phyloP scores from a whole-genome alignment of 306 rosid genomes.

The Fagus sylvatica region DNA sequence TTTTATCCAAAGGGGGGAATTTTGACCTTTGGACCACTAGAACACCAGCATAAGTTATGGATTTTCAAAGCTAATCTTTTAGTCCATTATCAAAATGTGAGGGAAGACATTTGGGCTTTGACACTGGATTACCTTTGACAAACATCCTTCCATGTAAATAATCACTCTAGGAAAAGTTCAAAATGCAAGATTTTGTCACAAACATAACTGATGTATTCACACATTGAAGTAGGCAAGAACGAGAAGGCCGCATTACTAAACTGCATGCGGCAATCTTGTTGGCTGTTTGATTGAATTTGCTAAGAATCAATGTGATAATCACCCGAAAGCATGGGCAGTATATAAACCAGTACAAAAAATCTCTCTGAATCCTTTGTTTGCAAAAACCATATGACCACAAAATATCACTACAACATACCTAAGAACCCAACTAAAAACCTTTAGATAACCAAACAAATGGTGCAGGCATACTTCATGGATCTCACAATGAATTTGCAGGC shows the following conservation, averaged over 20 bases:
- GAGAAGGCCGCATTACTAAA: too few relatives aligned
- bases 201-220: too few relatives aligned
- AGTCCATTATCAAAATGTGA: background rate
- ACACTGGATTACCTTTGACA: background rate
- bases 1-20: too few relatives aligned
- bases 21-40: too few relatives aligned
- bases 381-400: slow-evolving; percentile 28
- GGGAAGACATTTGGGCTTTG: background rate
- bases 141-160: too few relatives aligned
- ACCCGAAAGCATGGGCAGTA: too few relatives aligned
- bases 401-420: slow-evolving; percentile 30
- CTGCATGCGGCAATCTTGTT: background rate
- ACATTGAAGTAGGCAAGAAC: too few relatives aligned
- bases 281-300: background rate
- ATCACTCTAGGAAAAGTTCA: too few relatives aligned
- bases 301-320: background rate
- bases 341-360: background rate
- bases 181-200: too few relatives aligned
- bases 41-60: too few relatives aligned
- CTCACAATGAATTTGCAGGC: slow-evolving; percentile 15
- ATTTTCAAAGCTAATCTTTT: background rate
- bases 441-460: slow-evolving; percentile 29
- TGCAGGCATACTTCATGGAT: slow-evolving; percentile 9
- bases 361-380: slow-evolving; percentile 10
- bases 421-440: slow-evolving; percentile 18